phyloP scores from a whole-genome alignment of 495 filamentous ascomycete genomes.

The Daldinia vernicosa region DNA sequence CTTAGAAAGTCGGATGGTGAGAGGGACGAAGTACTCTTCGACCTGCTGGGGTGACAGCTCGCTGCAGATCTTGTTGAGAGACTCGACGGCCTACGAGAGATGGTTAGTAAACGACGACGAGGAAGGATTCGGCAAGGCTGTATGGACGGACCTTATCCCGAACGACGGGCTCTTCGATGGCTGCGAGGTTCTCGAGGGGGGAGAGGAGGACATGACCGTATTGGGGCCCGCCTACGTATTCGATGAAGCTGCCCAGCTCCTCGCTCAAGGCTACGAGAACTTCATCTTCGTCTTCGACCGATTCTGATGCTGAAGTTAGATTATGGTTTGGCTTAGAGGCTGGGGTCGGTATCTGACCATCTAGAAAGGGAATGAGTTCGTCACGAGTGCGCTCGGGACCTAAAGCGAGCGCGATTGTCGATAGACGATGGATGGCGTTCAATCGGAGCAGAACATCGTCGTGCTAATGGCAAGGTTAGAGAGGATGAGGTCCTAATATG shows the following conservation, averaged over 20 bases:
- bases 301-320: slow-evolving; percentile 68
- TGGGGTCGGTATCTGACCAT: slow-evolving; percentile 69
- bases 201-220: slow-evolving; percentile 96
- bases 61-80: slow-evolving; percentile 97
- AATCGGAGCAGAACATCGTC: slow-evolving; percentile 97
- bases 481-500: slow-evolving; percentile 18
- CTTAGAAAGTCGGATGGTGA: slow-evolving; percentile 93
- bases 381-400: slow-evolving; percentile 95
- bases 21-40: slow-evolving; percentile 95
- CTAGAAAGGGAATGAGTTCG: slow-evolving; percentile 97
- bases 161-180: slow-evolving; percentile 97
- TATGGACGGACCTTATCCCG: slow-evolving; percentile 81
- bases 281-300: slow-evolving; percentile 98
- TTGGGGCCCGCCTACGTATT: slow-evolving; percentile 95
- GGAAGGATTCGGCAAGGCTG: neutral
- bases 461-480: slow-evolving; percentile 67
- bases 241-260: slow-evolving; percentile 93
- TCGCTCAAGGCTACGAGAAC: slow-evolving; percentile 96
- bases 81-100: slow-evolving; percentile 84
- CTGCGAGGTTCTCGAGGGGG: slow-evolving; percentile 95
- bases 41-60: slow-evolving; percentile 90
- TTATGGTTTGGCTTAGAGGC: slow-evolving; percentile 32
- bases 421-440: slow-evolving; percentile 97
- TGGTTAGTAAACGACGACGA: slow-evolving; percentile 23
- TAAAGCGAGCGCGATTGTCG: slow-evolving; percentile 94